phyloP scores from a whole-genome alignment of 495 filamentous ascomycete genomes.

The Talaromyces wortmannii region DNA sequence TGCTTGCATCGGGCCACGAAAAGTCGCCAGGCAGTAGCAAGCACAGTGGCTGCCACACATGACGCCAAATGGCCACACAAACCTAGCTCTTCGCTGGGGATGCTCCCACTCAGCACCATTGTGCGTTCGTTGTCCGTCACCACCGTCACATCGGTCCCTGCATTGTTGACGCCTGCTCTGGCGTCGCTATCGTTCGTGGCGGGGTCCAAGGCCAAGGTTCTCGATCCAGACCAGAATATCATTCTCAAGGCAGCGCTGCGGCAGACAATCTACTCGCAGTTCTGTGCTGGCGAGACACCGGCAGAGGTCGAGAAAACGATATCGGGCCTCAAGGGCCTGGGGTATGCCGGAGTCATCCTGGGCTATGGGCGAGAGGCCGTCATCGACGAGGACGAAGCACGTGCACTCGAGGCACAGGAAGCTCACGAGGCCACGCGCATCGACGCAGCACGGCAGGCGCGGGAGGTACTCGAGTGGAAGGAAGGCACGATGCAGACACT shows the following conservation, averaged over 20 bases:
- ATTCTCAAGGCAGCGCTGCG: conserved; percentile 54
- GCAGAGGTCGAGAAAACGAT: conserved; percentile 55
- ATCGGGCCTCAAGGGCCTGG: conserved; percentile 51
- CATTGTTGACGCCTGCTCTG: conserved; percentile 58
- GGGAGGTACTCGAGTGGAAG: conserved; percentile 48
- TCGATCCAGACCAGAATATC: conserved; percentile 53
- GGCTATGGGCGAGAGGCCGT: conserved; percentile 72
- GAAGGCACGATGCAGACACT: conserved; percentile 65
- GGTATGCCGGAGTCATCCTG: conserved; percentile 71
- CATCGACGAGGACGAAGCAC: conserved; percentile 42
- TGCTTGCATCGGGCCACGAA: neutral
- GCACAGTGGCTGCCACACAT: neutral
- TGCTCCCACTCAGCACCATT: conserved; percentile 60
- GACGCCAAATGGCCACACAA: neutral
- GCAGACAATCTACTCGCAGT: conserved; percentile 77
- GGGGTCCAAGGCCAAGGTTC: conserved; percentile 47
- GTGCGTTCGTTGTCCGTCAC: conserved; percentile 70
- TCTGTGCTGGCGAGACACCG: conserved; percentile 69
- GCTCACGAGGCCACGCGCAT: neutral
- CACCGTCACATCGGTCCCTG: conserved; percentile 64
- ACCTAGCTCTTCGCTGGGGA: conserved; percentile 43
- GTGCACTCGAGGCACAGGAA: neutral
- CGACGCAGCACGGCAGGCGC: conserved; percentile 18
- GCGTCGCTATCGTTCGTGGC: conserved; percentile 55
- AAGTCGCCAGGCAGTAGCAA: neutral